Percentiles rank a stretch among this genome's conserved stretches.
Conservation (phyloP, 2,329 filamentous ascomycete species). For the Ceratocystis variospora region DNA sequence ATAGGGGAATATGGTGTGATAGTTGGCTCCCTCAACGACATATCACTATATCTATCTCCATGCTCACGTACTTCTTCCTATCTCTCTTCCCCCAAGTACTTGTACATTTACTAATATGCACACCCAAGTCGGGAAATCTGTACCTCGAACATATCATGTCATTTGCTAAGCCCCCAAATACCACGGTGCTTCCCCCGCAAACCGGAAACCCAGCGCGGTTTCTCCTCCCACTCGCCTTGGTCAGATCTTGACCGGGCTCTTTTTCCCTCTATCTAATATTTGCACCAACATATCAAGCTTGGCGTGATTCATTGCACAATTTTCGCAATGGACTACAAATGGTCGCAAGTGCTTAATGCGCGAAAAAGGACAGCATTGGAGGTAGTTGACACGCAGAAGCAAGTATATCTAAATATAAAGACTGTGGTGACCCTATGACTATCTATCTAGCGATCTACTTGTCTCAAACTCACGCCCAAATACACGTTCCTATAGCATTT, state of each 20-base stretch:
- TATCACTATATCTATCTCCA: not conserved
- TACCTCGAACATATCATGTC: not conserved
- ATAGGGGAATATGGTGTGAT: not conserved
- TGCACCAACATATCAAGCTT: not conserved
- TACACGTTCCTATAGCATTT: not conserved
- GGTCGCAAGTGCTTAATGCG: not conserved
- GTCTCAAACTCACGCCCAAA: not conserved
- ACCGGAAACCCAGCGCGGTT: not conserved
- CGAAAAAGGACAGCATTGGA: not conserved
- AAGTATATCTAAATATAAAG: not conserved
- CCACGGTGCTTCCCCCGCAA: not conserved
- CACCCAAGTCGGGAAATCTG: not conserved
- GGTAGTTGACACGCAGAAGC: not conserved
- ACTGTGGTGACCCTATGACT: not conserved
- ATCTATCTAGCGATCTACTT: not conserved
- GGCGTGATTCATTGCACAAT: not conserved
- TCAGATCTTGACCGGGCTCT: not conserved
- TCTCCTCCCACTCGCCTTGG: not conserved
- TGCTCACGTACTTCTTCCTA: not conserved
- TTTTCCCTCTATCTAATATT: not conserved
- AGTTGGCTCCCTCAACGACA: not conserved
- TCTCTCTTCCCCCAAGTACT: no score
- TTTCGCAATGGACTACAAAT: not conserved
- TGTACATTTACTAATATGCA: no score
- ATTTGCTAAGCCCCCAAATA: not conserved